Base-by-base conservation (phyloP, 345 rosid genomes). In the Corchorus olitorius region DNA sequence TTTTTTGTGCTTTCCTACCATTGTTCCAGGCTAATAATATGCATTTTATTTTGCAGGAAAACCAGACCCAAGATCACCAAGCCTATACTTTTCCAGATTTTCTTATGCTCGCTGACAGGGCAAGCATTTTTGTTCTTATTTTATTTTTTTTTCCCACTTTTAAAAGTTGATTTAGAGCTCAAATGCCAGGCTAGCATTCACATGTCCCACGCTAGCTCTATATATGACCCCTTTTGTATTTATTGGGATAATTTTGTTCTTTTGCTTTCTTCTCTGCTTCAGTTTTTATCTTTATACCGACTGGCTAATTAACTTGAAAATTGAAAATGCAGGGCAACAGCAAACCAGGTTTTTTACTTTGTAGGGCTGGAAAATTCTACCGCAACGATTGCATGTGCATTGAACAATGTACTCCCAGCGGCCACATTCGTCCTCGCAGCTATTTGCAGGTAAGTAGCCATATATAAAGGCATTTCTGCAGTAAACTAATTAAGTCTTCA, bases 21-120 rank as follows among this genome's bases (percentile, higher is more conserved):
- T 22, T 9, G 15, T 58, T 58, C 35, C 34, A 58, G 62, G 35
- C 14, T 56, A 3, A 56, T 55, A 5, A 20, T 56, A 20, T 54
- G 2, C n/a, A 54, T 54, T 22, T 54, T 6, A 54, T 16, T 53
- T n/a, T 54, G 83, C 79, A 95, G 99, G 87, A 93, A 90, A 80
- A 86, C 93, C 39, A 90, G 91, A 78, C 97, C 98, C 45, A 90
- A 81, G 86, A 83, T 96, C 77, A 89, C 92, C 15, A 34, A 45
- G 67, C 65, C 52, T 9, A 76, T 96, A 77, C 81, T 96, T 56
- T 74, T 90, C 71, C 88, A 88, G 80, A 62, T 85, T 61, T 91
- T 93, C 87, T 76, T 90, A 33, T 92, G 98, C 72, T 96, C 99
- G 70, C 70, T 93, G 43, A 96, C 99, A 0, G 99, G 98, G 99